Evolutionary conservation across 441 rosid species (phyloP), one percentile per base, ranked within the genome.

Genomic region (Dalechampia spathulata): DNA sequence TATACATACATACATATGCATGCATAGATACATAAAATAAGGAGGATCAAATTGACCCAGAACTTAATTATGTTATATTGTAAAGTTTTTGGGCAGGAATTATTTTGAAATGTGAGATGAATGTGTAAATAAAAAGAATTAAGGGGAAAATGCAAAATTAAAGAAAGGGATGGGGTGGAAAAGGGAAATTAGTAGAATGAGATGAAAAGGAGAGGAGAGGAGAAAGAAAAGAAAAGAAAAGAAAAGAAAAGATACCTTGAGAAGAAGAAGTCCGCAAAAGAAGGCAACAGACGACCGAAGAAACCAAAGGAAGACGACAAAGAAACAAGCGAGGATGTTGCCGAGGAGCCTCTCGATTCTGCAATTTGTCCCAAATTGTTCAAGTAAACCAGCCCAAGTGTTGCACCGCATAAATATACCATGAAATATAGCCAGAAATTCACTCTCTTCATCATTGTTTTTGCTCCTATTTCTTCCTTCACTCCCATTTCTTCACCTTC

Each of bases 341-440:
- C 67, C 0, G 70, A 47, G 21, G 52, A 73, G 14, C 91, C 86
- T 11, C 95, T 81, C 60, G 98, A 91, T 68, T 91, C 95, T 0
- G 93, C 78, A 20, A 91, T 81, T 70, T 91, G 98, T 60, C 98
- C 98, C 71, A 91, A 73, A 61, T 88, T 91, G 64, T 91, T 88
- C 64, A 77, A 69, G 60, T 65, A 91, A 30, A 84, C 96, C 37
- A 91, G 21, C 28, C 96, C 96, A 0, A 91, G 67, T 17, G 98
- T 86, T 39, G 83, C 86, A 15, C 96, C 91, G 11, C 57, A 69
- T 43, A 88, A 66, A 68, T 91, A 91, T 21, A 83, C 66, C 17
- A 72, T 65, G 41, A 86, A 88, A 61, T 84, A 88, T 57, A 84
- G 55, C 96, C 95, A 88, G 57, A 91, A 91, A 11, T 84, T 79